Evolutionary conservation across 2,329 filamentous ascomycete species (phyloP), one percentile per base, ranked within the genome.

Genomic region (Diaporthe vaccinii): DNA sequence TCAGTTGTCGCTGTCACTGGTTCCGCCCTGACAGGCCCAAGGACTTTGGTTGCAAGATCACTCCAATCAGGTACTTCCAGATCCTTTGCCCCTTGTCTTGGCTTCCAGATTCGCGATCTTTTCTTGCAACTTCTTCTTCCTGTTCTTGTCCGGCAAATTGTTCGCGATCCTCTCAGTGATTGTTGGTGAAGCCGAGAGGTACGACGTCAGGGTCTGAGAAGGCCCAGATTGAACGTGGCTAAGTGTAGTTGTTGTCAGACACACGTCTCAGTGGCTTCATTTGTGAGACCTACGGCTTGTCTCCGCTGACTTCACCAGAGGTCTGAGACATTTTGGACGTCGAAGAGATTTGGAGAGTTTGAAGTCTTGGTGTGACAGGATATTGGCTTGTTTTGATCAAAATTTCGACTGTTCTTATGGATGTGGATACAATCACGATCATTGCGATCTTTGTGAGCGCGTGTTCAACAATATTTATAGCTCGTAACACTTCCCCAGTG

Each of bases 301-400:
- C 65, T 15, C 46, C 65, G 22, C 65, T 69, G 46, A 69, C 65
- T 41, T 55, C 49, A 41, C 31, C 65, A 2, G 65, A 55, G 28
- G 46, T 20, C 20, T 53, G 65, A 39, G 46, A 68, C 31, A 53
- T 34, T n/a, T 4, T 31, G 14, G n/a, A 4, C 28, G 10, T 0
- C 28, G 31, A 14, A 12, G 4, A 14, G n/a, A 7, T n/a, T 6
- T n/a, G 31, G 14, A 25, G 9, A 25, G 25, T 4, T 15, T n/a
- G 4, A n/a, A n/a, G 2, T 9, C 25, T 3, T 31, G 6, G 15
- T 15, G 10, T 17, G 8, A 31, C 15, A 14, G 25, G 17, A 20
- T 9, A 8, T 20, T 31, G 10, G 12, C 9, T 28, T 28, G 3
- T 55, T 17, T 28, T 28, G 6, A 28, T 15, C 4, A 4, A 7